These are phyloP conservation scores for Secale cereale DNA, from an alignment of 176 grass and related monocot genomes.

Conservation along the genomic window DNA sequence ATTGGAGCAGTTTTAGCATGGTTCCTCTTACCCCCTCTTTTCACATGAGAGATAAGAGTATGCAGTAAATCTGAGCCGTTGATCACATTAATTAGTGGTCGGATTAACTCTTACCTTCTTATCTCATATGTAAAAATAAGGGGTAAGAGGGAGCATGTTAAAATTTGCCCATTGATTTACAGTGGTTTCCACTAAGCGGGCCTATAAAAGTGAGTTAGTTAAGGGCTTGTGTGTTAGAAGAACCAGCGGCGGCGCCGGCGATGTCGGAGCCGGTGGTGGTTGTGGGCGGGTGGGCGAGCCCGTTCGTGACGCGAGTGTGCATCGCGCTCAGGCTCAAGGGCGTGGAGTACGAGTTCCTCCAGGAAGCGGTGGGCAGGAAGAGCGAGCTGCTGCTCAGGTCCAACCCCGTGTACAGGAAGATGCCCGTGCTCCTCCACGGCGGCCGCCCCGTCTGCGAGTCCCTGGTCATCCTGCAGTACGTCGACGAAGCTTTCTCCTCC, in stretches of 20 bases:
- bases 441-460: constrained; percentile 38
- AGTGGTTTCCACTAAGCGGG: background rate
- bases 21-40: too few species aligned
- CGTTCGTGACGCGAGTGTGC: constrained; percentile 11
- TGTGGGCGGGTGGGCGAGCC: constrained; percentile 3
- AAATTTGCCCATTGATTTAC: background rate
- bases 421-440: constrained; percentile 38
- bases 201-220: background rate
- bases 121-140: too few species aligned
- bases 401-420: constrained; percentile 45
- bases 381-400: constrained; percentile 36
- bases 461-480: constrained; percentile 29
- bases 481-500: constrained; percentile 26
- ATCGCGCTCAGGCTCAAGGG: constrained; percentile 46
- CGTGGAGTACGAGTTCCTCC: constrained; percentile 29
- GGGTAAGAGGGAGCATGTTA: too few species aligned
- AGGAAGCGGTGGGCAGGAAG: constrained; percentile 26
- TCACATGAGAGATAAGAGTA: too few species aligned
- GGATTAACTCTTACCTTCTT: too few species aligned
- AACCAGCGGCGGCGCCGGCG: background rate
- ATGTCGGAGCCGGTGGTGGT: constrained; percentile 15
- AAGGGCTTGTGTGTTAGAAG: background rate
- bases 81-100: too few species aligned
- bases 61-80: too few species aligned
- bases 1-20: too few species aligned